A percentile compares a stretch with the other conserved stretches of the same genome.
phyloP scores from a whole-genome alignment of 2,329 filamentous ascomycete genomes.

The Verruconis gallopava region DNA sequence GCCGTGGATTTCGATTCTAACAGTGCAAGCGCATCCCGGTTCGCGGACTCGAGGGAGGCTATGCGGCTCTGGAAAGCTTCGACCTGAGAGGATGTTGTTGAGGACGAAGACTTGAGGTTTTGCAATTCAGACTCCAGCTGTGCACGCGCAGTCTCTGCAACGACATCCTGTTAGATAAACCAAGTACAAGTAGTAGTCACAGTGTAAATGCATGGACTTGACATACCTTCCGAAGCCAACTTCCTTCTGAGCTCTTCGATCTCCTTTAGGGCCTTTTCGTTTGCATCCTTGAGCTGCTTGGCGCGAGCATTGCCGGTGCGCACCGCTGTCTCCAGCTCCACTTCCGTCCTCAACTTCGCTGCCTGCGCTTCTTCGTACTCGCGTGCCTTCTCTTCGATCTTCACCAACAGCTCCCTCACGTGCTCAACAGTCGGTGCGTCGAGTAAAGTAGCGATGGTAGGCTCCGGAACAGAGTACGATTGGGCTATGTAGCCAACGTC shows the following conservation, averaged over 20 bases:
- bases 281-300: slow-evolving; percentile 65
- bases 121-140: slow-evolving; percentile 72
- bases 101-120: slow-evolving; percentile 59
- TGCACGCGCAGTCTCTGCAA: slow-evolving; percentile 60
- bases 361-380: slow-evolving; percentile 72
- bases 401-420: slow-evolving; percentile 59
- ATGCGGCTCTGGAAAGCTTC: slow-evolving; percentile 72
- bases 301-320: slow-evolving; percentile 71
- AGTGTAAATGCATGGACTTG: not conserved
- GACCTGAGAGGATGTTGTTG: slow-evolving; percentile 59
- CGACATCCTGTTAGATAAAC: not conserved
- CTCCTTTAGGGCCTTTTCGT: slow-evolving; percentile 74
- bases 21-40: slow-evolving; percentile 77
- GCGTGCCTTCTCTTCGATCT: slow-evolving; percentile 64
- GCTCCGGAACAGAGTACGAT: slow-evolving; percentile 56
- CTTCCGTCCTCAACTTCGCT: slow-evolving; percentile 78
- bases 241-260: slow-evolving; percentile 70
- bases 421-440: slow-evolving; percentile 65
- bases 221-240: slow-evolving; percentile 67
- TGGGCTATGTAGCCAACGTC: slow-evolving; percentile 62
- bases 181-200: slow-evolving; percentile 1
- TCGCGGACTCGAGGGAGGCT: slow-evolving; percentile 75
- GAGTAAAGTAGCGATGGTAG: slow-evolving; percentile 46
- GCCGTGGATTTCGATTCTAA: slow-evolving; percentile 82
- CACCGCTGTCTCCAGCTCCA: slow-evolving; percentile 85